These are phyloP conservation scores for Lodderomyces beijingensis DNA, from an alignment of 1,139 yeast genomes.

Conservation along the genomic window DNA sequence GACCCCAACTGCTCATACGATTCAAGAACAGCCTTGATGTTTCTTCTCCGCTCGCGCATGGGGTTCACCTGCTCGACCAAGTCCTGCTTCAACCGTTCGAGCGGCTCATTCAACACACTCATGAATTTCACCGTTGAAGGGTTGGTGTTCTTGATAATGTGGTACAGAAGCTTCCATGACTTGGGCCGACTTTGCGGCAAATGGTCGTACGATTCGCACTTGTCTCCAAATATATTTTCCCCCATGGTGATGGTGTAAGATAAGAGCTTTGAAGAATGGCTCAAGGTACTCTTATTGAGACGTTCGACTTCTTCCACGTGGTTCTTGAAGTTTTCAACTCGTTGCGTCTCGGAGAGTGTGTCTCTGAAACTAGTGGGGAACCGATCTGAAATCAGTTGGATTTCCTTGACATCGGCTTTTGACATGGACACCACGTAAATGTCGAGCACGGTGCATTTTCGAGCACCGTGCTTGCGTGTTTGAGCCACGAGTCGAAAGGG, in stretches of 20 bases:
- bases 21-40: neutral
- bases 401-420: constrained; percentile 18
- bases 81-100: neutral
- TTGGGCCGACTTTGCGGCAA: constrained; percentile 5
- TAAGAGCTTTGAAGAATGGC: constrained; percentile 6
- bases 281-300: constrained; percentile 13
- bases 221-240: neutral
- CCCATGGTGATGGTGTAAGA: constrained; percentile 7
- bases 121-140: no score
- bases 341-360: constrained; percentile 17
- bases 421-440: constrained; percentile 33
- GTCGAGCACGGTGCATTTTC: constrained; percentile 16
- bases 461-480: constrained; percentile 6
- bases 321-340: constrained; percentile 15
- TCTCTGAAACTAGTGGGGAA: constrained; percentile 22
- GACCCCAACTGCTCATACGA: constrained; percentile 8
- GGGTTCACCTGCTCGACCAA: neutral
- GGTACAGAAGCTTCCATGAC: constrained; percentile 9
- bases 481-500: constrained; percentile 27
- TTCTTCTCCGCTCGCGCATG: neutral
- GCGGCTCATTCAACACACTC: constrained; percentile 1
- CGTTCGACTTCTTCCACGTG: constrained; percentile 18
- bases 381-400: constrained; percentile 23
- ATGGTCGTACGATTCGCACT: neutral
- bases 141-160: constrained; percentile 3